Percentiles rank a stretch among this genome's conserved stretches.
Evolutionary conservation across 805 yeast species (phyloP).

Genomic region (Lipomyces starkeyi): DNA sequence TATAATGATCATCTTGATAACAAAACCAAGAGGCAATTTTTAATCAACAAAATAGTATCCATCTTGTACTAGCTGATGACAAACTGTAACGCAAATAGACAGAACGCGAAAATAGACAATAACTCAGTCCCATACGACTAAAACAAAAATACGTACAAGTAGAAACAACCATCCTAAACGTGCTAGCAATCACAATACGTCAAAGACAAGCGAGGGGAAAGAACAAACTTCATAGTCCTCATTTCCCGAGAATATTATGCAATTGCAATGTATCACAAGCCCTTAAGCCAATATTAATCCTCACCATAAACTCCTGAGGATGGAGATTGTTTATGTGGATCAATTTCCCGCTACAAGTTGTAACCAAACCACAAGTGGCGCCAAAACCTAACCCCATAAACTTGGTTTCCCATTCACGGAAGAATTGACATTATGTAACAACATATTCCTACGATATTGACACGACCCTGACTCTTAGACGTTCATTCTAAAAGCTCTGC

Average conservation of each 20-base stretch:
- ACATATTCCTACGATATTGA: neutral
- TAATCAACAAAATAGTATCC: no score
- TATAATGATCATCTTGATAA: no score
- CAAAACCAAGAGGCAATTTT: no score
- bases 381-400: neutral
- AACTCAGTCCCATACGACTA: no score
- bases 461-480: neutral
- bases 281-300: neutral
- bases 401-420: neutral
- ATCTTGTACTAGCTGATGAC: no score
- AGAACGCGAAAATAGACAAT: no score
- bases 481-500: conserved; percentile 36
- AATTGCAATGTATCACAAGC: neutral
- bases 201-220: no score
- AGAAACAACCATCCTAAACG: no score
- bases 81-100: no score
- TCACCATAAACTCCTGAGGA: neutral
- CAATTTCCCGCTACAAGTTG: neutral
- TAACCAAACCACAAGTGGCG: neutral
- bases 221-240: no score
- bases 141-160: no score
- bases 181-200: no score
- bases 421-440: neutral
- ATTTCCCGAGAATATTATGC: neutral
- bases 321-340: neutral